Percentiles rank a stretch among this genome's conserved stretches.
phyloP scores from a whole-genome alignment of 1,284 basidiomycete genomes.

The Austroboletus niveus region DNA sequence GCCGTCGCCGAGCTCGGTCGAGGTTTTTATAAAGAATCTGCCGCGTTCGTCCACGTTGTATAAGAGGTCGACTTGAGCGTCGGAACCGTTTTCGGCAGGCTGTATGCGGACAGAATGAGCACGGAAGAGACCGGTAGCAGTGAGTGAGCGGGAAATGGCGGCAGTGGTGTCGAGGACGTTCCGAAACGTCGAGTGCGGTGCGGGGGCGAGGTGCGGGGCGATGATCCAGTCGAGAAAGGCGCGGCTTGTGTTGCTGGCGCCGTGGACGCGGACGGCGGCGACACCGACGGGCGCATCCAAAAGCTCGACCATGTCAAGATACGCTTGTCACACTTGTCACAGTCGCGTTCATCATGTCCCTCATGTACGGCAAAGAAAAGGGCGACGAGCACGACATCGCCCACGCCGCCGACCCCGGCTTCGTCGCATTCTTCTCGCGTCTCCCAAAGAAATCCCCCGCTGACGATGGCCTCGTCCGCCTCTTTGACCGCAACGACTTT shows the following conservation, averaged over 20 bases:
- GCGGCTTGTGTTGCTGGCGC: slow-evolving; percentile 70
- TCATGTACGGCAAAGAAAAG: slow-evolving; percentile 74
- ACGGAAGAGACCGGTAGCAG: slow-evolving; percentile 74
- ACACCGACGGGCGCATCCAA: slow-evolving; percentile 28
- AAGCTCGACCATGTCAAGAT: slow-evolving; percentile 21
- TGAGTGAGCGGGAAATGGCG: slow-evolving; percentile 60
- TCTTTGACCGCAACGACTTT: slow-evolving; percentile 86
- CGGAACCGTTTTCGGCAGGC: slow-evolving; percentile 49
- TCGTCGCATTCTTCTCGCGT: slow-evolving; percentile 70
- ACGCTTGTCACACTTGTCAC: slow-evolving; percentile 19
- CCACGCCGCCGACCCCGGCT: slow-evolving; percentile 67
- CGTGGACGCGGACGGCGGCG: slow-evolving; percentile 69
- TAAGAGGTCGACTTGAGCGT: slow-evolving; percentile 79
- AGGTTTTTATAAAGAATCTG: slow-evolving; percentile 78
- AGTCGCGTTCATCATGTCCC: slow-evolving; percentile 16
- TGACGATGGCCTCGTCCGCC: slow-evolving; percentile 71
- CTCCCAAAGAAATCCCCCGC: slow-evolving; percentile 63
- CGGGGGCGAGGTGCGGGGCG: slow-evolving; percentile 45
- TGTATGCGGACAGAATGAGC: slow-evolving; percentile 74
- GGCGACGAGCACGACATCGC: slow-evolving; percentile 50
- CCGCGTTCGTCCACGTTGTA: slow-evolving; percentile 80
- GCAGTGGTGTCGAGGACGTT: slow-evolving; percentile 69
- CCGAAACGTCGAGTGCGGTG: slow-evolving; percentile 45
- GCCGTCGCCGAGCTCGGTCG: slow-evolving; percentile 92
- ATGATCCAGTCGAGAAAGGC: slow-evolving; percentile 82